These are phyloP conservation scores for Pestalotiopsis sp. DNA, from an alignment of 2,329 filamentous ascomycete species.

Conservation along the genomic window DNA sequence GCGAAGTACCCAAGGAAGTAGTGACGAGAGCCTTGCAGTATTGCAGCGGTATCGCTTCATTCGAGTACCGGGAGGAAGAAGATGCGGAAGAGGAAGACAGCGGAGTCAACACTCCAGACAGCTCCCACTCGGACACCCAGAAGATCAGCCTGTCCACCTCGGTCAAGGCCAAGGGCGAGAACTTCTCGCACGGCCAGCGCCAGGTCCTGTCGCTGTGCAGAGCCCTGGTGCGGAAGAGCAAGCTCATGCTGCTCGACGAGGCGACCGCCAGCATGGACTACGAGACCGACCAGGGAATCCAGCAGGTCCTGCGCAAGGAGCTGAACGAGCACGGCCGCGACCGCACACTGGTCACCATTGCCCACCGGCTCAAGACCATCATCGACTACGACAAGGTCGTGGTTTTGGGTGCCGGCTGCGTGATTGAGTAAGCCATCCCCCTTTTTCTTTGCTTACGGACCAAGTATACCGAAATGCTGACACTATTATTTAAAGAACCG, in stretches of 20 bases:
- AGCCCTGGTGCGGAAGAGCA: conserved; percentile 56
- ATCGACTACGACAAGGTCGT: conserved; percentile 63
- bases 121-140: conserved; percentile 18
- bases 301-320: conserved; percentile 53
- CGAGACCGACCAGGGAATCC: conserved; percentile 59
- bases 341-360: conserved; percentile 60
- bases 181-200: conserved; percentile 61
- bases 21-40: conserved; percentile 64
- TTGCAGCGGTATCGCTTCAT: conserved; percentile 60
- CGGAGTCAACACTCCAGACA: background rate
- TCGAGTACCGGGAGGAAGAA: conserved; percentile 29
- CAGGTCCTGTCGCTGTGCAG: conserved; percentile 62
- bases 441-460: background rate
- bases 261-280: conserved; percentile 64
- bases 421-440: conserved; percentile 50
- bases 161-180: conserved; percentile 56
- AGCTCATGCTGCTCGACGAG: conserved; percentile 60
- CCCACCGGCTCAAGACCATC: conserved; percentile 60
- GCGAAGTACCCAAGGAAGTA: conserved; percentile 53
- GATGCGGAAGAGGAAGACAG: conserved; percentile 23
- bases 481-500: conserved; percentile 35
- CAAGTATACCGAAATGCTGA: conserved; percentile 14
- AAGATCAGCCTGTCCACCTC: conserved; percentile 45
- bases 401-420: conserved; percentile 56
- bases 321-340: conserved; percentile 46